Evolutionary conservation across 495 filamentous ascomycete species (phyloP), one percentile per base, ranked within the genome.

Genomic region (Talaromyces trachyspermus): DNA sequence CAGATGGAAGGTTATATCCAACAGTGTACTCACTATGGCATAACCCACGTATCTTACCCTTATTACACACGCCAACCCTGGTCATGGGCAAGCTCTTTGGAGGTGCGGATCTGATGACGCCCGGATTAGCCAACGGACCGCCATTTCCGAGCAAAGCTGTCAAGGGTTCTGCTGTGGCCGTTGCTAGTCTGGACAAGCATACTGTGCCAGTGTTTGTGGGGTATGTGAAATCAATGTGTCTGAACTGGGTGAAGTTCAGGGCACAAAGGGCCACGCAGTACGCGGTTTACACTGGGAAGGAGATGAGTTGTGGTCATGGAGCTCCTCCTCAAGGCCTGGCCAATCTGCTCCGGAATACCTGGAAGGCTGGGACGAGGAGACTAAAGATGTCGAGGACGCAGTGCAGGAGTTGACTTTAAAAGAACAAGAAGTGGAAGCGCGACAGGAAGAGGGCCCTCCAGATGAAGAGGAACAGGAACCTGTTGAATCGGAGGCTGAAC

Each of bases 81-180:
- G 84, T 86, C 3, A 70, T 88, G 53, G 61, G 70, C 42, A 86
- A 85, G 60, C 64, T 88, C 4, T 74, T 70, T 26, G 66, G 71
- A 5, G 84, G 84, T 4, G 82, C 84, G 2, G 82, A 85, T 60
- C 62, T 88, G n/a, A 88, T 88, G 84, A 86, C 77, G 1, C 84
- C 84, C 1, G 84, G 84, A 20, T 64, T 88, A 8, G 79, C 81
- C 5, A 71, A 78, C 33, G 82, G 84, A 14, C 84, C 84, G 4
- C 84, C 84, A 0, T 88, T 87, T 54, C 80, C 83, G 0, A 46
- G 59, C 23, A 66, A 65, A 17, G 84, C 84, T 8, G 77, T 72
- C 14, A 79, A 81, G 59, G 80, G 74, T 2, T 66, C 77, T 2
- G 63, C 85, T 23, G 80, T 84, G 19, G 81, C 80, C n/a, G 71